A percentile compares a stretch with the other conserved stretches of the same genome.
phyloP scores from a whole-genome alignment of 2,329 filamentous ascomycete genomes.

The Diplodia scrobiculata region DNA sequence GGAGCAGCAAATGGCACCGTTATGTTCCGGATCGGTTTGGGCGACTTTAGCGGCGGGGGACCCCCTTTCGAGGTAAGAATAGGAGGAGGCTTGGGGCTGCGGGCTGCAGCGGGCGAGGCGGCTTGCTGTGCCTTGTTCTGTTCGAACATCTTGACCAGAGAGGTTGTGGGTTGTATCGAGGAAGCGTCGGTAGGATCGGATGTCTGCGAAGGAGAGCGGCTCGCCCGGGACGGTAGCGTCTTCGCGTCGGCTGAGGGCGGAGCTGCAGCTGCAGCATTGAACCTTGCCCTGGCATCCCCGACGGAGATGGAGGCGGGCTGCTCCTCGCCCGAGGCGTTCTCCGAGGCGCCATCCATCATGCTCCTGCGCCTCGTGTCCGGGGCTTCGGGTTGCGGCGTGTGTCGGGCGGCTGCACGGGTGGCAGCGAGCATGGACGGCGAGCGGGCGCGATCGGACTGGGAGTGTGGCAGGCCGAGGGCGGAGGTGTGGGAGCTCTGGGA shows the following conservation, averaged over 20 bases:
- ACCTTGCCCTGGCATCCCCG: neutral
- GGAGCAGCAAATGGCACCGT: conserved; percentile 12
- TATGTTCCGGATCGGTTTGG: conserved; percentile 45
- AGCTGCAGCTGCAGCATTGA: neutral
- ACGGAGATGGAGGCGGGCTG: conserved; percentile 6
- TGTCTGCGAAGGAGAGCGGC: conserved; percentile 4
- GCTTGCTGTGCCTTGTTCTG: conserved; percentile 40
- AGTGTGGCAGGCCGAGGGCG: conserved; percentile 37
- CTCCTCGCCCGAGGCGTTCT: conserved; percentile 14
- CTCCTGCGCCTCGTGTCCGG: neutral
- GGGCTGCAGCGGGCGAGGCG: neutral
- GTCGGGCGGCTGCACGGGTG: conserved; percentile 63
- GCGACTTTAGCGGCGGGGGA: conserved; percentile 45
- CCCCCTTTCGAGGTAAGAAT: conserved; percentile 35
- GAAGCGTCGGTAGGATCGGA: conserved; percentile 55
- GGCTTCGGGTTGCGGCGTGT: conserved; percentile 49
- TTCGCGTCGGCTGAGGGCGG: neutral
- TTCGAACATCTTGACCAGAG: conserved; percentile 71
- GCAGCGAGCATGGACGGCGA: conserved; percentile 65
- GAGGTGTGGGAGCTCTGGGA: conserved; percentile 7
- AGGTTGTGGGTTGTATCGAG: conserved; percentile 63
- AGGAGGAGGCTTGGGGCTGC: conserved; percentile 31
- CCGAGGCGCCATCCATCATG: neutral
- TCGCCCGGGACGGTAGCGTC: neutral
- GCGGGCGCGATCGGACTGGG: conserved; percentile 42